A percentile compares a stretch with the other conserved stretches of the same genome.
Evolutionary conservation across 2,329 filamentous ascomycete species (phyloP).

Genomic region (Mycosphaerella sp.): DNA sequence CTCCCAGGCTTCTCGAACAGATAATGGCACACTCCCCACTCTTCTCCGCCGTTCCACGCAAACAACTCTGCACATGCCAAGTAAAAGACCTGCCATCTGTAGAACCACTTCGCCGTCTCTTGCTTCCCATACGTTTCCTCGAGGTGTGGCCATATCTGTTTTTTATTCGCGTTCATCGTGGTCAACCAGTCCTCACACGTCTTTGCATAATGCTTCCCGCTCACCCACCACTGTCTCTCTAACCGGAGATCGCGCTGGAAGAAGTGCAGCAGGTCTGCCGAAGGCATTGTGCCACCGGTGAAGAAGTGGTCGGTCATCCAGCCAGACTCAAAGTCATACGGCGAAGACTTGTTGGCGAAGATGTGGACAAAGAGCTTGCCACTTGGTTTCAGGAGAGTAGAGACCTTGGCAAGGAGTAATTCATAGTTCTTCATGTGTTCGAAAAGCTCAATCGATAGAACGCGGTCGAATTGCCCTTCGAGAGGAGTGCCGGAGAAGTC

Average conservation of each 20-base stretch:
- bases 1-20: conserved; percentile 53
- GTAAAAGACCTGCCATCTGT: conserved; percentile 67
- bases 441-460: conserved; percentile 64
- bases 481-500: conserved; percentile 49
- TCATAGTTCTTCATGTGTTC: conserved; percentile 75
- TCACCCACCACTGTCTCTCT: conserved; percentile 64
- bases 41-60: conserved; percentile 58
- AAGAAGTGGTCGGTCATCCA: conserved; percentile 73
- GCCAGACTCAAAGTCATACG: conserved; percentile 64
- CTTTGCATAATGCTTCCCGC: conserved; percentile 60
- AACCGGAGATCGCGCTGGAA: conserved; percentile 59
- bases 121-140: conserved; percentile 59
- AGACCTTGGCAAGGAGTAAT: conserved; percentile 57
- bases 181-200: conserved; percentile 64
- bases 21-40: conserved; percentile 62
- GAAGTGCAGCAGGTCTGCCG: conserved; percentile 58
- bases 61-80: conserved; percentile 66
- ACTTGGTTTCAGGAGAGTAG: conserved; percentile 51
- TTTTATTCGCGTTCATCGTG: conserved; percentile 54
- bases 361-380: conserved; percentile 66
- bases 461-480: conserved; percentile 51
- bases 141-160: conserved; percentile 57
- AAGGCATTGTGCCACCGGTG: conserved; percentile 66
- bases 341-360: conserved; percentile 57
- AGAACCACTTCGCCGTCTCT: conserved; percentile 56